These are phyloP conservation scores for Neospora caninum DNA, from an alignment of 169 alveolate species.

Conservation along the genomic window DNA sequence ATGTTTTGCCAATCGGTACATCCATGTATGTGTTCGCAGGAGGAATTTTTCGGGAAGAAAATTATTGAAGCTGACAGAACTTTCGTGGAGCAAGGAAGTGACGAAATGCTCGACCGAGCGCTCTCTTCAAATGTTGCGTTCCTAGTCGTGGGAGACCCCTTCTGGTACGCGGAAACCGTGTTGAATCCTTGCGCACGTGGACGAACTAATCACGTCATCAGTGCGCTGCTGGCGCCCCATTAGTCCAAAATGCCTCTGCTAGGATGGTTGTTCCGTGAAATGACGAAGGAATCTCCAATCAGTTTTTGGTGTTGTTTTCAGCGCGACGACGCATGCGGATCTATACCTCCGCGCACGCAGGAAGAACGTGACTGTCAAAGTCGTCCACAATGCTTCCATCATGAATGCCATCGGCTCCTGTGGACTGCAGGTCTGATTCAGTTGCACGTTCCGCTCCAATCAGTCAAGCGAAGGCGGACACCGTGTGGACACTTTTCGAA, in stretches of 20 bases:
- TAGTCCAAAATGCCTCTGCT: too few relatives aligned
- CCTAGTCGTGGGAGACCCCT: constrained; percentile 92
- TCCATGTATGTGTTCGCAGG: constrained; percentile 40
- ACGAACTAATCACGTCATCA: neutral
- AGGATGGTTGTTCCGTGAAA: neutral
- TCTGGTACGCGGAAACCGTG: constrained; percentile 67
- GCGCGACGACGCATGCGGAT: constrained; percentile 93
- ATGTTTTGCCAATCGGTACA: too few relatives aligned
- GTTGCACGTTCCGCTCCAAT: too few relatives aligned
- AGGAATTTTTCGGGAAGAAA: constrained; percentile 57
- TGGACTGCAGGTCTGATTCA: constrained; percentile 77
- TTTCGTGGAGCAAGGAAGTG: constrained; percentile 85
- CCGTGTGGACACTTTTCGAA: neutral
- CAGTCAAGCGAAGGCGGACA: neutral
- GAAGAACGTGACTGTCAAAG: constrained; percentile 83
- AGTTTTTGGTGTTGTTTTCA: constrained; percentile 40
- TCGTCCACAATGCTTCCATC: constrained; percentile 89
- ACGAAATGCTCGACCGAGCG: constrained; percentile 81
- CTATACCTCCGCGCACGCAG: constrained; percentile 83
- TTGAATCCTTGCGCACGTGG: neutral
- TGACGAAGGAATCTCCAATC: too few relatives aligned
- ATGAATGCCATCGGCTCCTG: constrained; percentile 83
- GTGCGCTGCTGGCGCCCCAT: neutral
- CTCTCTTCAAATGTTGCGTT: constrained; percentile 78
- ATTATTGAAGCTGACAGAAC: constrained; percentile 86